A percentile compares a stretch with the other conserved stretches of the same genome.
Conservation (phyloP, 2,329 filamentous ascomycete species). For the Fusarium tricinctum region DNA sequence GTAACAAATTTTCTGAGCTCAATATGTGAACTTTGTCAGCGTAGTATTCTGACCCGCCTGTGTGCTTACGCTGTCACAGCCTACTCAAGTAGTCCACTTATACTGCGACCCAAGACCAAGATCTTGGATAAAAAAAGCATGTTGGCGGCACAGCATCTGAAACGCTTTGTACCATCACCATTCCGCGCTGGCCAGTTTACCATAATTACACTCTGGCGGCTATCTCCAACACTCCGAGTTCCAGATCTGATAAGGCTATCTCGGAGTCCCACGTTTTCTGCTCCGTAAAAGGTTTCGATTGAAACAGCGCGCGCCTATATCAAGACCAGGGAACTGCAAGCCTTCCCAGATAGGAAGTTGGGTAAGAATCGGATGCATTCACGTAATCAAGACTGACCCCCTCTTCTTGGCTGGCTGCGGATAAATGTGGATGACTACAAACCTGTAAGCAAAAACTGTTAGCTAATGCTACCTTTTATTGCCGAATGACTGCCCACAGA, state of each 20-base stretch:
- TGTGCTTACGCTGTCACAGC: not conserved
- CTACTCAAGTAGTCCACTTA: not conserved
- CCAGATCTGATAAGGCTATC: not conserved
- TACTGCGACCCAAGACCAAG: not conserved
- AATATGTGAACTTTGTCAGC: too few relatives aligned
- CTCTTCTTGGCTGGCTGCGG: conserved; percentile 1
- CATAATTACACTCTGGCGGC: not conserved
- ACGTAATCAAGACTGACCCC: conserved; percentile 9
- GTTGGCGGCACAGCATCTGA: not conserved
- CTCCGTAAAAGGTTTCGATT: not conserved
- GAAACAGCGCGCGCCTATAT: not conserved
- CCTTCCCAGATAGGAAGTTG: conserved; percentile 7
- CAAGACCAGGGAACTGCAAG: not conserved
- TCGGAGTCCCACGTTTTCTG: not conserved
- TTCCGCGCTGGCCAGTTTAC: not conserved
- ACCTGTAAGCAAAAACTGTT: not conserved
- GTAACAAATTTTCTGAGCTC: too few relatives aligned
- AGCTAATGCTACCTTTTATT: not conserved
- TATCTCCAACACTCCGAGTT: not conserved
- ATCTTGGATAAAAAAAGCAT: not conserved
- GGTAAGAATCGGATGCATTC: conserved; percentile 15
- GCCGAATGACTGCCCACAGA: not conserved
- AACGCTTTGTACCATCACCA: not conserved
- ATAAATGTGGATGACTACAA: not conserved
- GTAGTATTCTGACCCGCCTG: not conserved